Conservation (phyloP, 2,329 filamentous ascomycete species). For the Cadophora luteo-olivacea region DNA sequence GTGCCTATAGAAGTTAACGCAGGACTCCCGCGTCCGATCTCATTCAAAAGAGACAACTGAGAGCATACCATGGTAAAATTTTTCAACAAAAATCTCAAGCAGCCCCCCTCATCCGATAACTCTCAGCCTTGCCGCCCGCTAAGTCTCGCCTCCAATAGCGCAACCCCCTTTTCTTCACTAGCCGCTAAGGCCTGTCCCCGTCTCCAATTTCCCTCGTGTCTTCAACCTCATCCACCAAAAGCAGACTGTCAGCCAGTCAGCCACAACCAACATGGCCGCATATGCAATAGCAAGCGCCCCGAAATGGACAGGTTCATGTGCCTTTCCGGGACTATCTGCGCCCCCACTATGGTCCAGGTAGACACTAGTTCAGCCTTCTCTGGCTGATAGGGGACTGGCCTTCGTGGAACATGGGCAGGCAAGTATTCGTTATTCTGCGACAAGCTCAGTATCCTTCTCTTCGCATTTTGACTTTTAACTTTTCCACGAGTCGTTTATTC, state of each 20-base stretch:
- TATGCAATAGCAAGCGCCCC: neutral
- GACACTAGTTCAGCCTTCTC: conserved; percentile 2
- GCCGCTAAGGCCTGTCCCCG: neutral
- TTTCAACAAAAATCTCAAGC: neutral
- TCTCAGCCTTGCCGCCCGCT: conserved; percentile 4
- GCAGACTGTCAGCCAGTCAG: conserved; percentile 4
- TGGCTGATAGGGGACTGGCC: conserved; percentile 1
- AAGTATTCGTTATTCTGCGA: neutral
- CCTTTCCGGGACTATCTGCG: neutral
- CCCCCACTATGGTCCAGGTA: conserved; percentile 1
- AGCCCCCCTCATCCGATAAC: neutral
- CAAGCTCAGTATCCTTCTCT: neutral
- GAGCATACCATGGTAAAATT: neutral
- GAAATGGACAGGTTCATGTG: conserved; percentile 7
- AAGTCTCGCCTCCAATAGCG: conserved; percentile 5
- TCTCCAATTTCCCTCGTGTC: neutral
- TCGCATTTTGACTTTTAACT: neutral
- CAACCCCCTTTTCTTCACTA: neutral
- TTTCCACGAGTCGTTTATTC: neutral
- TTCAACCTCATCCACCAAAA: conserved; percentile 13
- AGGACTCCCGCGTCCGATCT: neutral
- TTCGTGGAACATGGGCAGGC: neutral
- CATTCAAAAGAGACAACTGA: neutral
- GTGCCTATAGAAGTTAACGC: neutral
- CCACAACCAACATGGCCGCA: conserved; percentile 2